Conservation (phyloP, 2,329 filamentous ascomycete species). For the Penicillium sp. region DNA sequence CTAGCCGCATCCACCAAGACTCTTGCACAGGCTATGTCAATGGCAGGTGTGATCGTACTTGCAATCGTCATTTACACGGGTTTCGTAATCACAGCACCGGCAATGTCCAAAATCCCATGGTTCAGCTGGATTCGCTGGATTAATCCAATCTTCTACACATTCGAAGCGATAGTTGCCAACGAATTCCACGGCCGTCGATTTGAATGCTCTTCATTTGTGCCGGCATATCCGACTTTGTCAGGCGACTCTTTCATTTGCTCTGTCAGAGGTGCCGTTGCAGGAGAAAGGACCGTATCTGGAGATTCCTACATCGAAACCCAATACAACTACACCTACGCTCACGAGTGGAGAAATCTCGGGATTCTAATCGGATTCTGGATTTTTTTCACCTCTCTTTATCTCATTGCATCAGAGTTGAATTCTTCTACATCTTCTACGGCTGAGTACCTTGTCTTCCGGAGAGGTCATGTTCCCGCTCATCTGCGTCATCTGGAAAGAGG, state of each 20-base stretch:
- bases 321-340: slow-evolving; percentile 58
- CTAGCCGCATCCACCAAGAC: slow-evolving; percentile 61
- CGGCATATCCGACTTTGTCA: slow-evolving; percentile 45
- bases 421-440: slow-evolving; percentile 63
- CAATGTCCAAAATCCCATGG: slow-evolving; percentile 58
- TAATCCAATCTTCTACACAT: slow-evolving; percentile 66
- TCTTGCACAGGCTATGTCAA: slow-evolving; percentile 63
- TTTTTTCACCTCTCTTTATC: slow-evolving; percentile 65
- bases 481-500: slow-evolving; percentile 29
- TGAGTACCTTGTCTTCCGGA: slow-evolving; percentile 68
- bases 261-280: slow-evolving; percentile 56
- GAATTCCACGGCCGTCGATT: slow-evolving; percentile 62
- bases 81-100: slow-evolving; percentile 60
- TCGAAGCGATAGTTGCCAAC: slow-evolving; percentile 59
- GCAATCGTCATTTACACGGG: slow-evolving; percentile 67
- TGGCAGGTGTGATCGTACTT: slow-evolving; percentile 55
- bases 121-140: slow-evolving; percentile 67
- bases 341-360: slow-evolving; percentile 69
- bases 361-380: slow-evolving; percentile 66
- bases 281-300: slow-evolving; percentile 57
- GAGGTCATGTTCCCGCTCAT: slow-evolving; percentile 52
- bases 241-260: slow-evolving; percentile 56
- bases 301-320: slow-evolving; percentile 60
- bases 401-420: slow-evolving; percentile 65
- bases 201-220: slow-evolving; percentile 54